Evolutionary conservation across 2,329 filamentous ascomycete genomes (phyloP).

Genomic region (Stagonosporopsis rhizophila): DNA sequence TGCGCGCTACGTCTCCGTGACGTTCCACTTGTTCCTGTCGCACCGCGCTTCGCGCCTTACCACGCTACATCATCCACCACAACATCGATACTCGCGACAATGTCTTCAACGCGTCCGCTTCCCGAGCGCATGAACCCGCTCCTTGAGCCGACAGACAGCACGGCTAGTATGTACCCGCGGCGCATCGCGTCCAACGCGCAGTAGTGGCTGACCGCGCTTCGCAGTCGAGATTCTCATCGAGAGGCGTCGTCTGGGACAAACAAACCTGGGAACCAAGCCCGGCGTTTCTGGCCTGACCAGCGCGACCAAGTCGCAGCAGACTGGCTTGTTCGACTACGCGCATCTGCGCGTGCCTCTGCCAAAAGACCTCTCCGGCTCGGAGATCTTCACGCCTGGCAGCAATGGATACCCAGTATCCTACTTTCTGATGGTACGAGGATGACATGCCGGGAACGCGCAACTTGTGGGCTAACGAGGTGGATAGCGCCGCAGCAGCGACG

Average conservation of each 20-base stretch:
- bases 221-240: constrained; percentile 69
- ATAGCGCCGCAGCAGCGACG: constrained; percentile 81
- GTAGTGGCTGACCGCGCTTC: constrained; percentile 34
- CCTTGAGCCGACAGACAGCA: constrained; percentile 67
- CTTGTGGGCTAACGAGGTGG: constrained; percentile 34
- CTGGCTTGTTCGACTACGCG: constrained; percentile 93
- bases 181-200: constrained; percentile 36
- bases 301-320: constrained; percentile 73
- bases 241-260: constrained; percentile 89
- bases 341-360: constrained; percentile 92
- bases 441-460: constrained; percentile 20
- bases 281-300: constrained; percentile 73
- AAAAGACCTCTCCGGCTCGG: constrained; percentile 83
- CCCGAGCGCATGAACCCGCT: constrained; percentile 71
- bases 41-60: constrained; percentile 36
- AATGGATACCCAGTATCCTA: constrained; percentile 80
- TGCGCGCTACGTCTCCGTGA: constrained; percentile 19
- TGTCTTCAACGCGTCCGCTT: constrained; percentile 56
- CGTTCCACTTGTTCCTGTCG: constrained; percentile 12
- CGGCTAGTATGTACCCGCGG: constrained; percentile 63
- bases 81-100: constrained; percentile 29
- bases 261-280: constrained; percentile 84
- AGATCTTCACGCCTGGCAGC: constrained; percentile 82
- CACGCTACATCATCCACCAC: constrained; percentile 20
- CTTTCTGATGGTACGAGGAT: constrained; percentile 79